These are phyloP conservation scores for Hyaloperonospora arabidopsidis DNA, from an alignment of 352 stramenopile species.

Conservation along the genomic window DNA sequence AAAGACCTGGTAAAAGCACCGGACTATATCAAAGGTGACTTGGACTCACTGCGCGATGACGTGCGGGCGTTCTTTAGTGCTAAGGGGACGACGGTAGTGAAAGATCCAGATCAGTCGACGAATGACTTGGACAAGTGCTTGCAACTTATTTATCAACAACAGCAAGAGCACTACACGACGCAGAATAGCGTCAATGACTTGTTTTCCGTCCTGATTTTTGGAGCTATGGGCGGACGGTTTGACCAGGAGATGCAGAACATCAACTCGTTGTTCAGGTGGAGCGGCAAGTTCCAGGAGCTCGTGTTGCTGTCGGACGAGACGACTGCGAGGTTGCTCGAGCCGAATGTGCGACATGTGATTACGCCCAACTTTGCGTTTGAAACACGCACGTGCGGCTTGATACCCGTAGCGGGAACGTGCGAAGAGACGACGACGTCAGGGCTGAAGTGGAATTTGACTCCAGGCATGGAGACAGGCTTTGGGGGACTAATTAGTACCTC, in stretches of 20 bases:
- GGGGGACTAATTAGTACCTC: conserved; percentile 80
- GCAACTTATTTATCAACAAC: conserved; percentile 38
- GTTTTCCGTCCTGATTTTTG: conserved; percentile 86
- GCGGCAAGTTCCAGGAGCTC: conserved; percentile 68
- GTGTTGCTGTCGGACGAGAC: conserved; percentile 88
- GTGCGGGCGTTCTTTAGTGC: conserved; percentile 82
- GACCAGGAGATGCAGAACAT: conserved; percentile 96
- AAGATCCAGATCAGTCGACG: conserved; percentile 83
- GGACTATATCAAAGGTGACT: conserved; percentile 91
- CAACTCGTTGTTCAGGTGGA: conserved; percentile 89
- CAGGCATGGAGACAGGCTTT: conserved; percentile 57
- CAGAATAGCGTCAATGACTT: conserved; percentile 12
- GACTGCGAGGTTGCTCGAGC: conserved; percentile 73
- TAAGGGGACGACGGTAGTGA: conserved; percentile 54
- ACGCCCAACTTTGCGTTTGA: conserved; percentile 86
- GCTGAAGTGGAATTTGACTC: conserved; percentile 83
- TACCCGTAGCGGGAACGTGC: conserved; percentile 85
- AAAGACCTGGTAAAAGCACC: conserved; percentile 49
- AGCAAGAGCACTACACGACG: conserved; percentile 28
- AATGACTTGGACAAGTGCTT: conserved; percentile 95
- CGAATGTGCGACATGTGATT: conserved; percentile 53
- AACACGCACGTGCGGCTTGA: conserved; percentile 89
- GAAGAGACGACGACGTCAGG: conserved; percentile 76
- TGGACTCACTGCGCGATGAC: conserved; percentile 88
- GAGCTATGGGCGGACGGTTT: conserved; percentile 93